Conservation (phyloP, 75 land plant species). For the Pinus tabuliformis region DNA sequence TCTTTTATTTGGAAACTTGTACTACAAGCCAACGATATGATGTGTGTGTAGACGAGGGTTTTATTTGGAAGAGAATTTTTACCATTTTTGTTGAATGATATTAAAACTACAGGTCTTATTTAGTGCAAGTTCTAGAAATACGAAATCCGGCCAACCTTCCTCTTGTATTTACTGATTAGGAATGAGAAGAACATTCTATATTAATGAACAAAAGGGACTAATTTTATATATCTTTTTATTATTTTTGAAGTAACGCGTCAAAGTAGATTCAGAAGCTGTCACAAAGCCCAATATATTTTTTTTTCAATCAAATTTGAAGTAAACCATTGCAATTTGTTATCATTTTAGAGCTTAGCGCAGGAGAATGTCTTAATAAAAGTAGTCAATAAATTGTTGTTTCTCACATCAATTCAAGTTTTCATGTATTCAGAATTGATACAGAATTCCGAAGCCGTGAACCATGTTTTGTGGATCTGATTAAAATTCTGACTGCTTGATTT, state of each 20-base stretch:
- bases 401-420: neutral
- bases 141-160: too few species aligned
- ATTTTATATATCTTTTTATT: neutral
- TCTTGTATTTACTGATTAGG: too few species aligned
- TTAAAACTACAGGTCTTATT: too few species aligned
- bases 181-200: neutral
- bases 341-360: neutral
- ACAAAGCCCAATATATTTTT: neutral
- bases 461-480: neutral
- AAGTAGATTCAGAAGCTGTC: neutral
- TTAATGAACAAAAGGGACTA: neutral
- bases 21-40: too few species aligned
- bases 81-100: too few species aligned
- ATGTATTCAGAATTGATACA: neutral
- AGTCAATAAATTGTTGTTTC: neutral
- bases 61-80: too few species aligned
- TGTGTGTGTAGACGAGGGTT: too few species aligned
- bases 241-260: neutral
- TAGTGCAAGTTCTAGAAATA: too few species aligned
- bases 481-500: neutral
- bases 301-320: neutral
- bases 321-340: neutral
- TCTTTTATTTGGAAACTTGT: too few species aligned
- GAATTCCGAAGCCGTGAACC: neutral
- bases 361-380: neutral